Evolutionary conservation across 108 stramenopile genomes (phyloP), one percentile per base, ranked within the genome.

Genomic region (Cyclotella choctawhatcheeana): DNA sequence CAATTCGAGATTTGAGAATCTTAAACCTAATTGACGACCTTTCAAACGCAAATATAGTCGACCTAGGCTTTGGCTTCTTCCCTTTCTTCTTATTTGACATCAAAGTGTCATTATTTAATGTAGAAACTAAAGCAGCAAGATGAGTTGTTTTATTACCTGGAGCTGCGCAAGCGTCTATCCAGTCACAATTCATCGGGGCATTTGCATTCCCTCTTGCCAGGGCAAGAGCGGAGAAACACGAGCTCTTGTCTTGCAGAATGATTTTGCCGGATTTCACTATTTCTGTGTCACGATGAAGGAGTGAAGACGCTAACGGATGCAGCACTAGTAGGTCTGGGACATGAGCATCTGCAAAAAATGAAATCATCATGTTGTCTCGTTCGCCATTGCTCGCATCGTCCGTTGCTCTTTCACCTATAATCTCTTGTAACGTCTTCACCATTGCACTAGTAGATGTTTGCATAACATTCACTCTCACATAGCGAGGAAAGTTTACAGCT

Each of bases 111-210:
- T 34, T 37, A 32, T 60, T 43, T 22, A 52, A 63, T 21, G 63
- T 24, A 5, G 73, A 43, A 21, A 97, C 52, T 47, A 97, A 64
- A 13, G 97, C 86, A n/a, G 98, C 97, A 56, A 97, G 86, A 81
- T 99, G 99, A 63, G 91, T 88, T 17, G 99, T 98, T 73, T 99
- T 99, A 75, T 99, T 99, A 0, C 99, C 99, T 2, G 99, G 99
- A 27, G 99, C 98, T 14, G 98, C 95, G 74, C 97, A 98, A n/a
- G 99, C 99, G 81, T 99, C 99, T 34, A 99, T 84, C 20, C 84
- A 85, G 64, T 92, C 88, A 24, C 75, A 82, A 5, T 69, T 29
- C 30, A 44, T 6, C 30, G 58, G 20, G 21, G 34, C 21, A 55
- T 63, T 79, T 45, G 78, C 35, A 34, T 71, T 69, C 2, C 90